Evolutionary conservation across 2,329 filamentous ascomycete species (phyloP).

Genomic region (Chaetothyriales sp.): DNA sequence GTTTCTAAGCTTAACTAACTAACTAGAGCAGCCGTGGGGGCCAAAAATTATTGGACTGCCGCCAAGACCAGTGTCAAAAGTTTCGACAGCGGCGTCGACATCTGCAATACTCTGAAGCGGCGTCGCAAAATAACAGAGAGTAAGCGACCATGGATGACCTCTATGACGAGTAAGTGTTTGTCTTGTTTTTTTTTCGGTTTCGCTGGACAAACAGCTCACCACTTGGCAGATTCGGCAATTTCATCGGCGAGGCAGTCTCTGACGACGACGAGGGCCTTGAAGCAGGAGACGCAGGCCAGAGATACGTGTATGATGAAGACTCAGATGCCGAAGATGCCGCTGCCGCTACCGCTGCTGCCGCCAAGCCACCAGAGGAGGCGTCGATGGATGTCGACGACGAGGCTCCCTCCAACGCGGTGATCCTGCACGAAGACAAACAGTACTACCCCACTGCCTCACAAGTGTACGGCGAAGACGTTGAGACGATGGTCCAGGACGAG

Average conservation of each 20-base stretch:
- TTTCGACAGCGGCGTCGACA: background rate
- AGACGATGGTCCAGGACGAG: conserved; percentile 92
- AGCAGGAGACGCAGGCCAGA: conserved; percentile 62
- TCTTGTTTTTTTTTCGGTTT: background rate
- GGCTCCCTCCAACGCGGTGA: conserved; percentile 87
- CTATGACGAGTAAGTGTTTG: conserved; percentile 65
- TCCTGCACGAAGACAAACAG: conserved; percentile 97
- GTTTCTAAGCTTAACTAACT: background rate
- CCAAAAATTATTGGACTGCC: background rate
- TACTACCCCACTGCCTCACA: conserved; percentile 98
- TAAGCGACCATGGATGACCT: conserved; percentile 65
- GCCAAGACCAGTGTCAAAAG: background rate
- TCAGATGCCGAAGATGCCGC: conserved; percentile 43
- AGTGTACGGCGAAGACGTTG: conserved; percentile 85
- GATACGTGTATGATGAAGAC: conserved; percentile 65
- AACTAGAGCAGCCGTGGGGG: background rate
- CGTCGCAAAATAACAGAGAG: background rate
- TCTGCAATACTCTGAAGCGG: background rate
- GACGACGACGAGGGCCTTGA: conserved; percentile 77
- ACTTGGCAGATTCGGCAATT: conserved; percentile 73
- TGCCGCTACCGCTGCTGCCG: conserved; percentile 17
- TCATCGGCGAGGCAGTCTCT: conserved; percentile 83
- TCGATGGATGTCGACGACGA: conserved; percentile 90
- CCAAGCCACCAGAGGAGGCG: conserved; percentile 49
- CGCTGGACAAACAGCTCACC: conserved; percentile 2